Conservation (phyloP, 805 yeast species). For the Candida maltosa region DNA sequence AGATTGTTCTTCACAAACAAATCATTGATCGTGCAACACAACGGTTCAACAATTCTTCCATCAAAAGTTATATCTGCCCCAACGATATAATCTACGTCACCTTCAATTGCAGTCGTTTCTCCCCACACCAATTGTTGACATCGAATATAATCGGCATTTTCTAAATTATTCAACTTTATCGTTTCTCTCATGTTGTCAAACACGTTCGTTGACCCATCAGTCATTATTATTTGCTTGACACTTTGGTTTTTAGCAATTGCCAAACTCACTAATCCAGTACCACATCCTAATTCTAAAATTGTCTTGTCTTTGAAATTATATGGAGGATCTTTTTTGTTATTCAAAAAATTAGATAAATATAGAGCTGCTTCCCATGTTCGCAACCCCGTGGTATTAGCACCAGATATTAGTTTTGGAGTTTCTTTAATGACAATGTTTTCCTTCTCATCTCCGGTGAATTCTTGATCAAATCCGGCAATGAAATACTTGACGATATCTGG, state of each 20-base stretch:
- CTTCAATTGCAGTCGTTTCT: conserved; percentile 33
- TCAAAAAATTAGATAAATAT: conserved; percentile 54
- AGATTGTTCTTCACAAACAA: conserved; percentile 26
- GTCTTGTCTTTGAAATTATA: conserved; percentile 18
- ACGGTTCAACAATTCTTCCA: conserved; percentile 48
- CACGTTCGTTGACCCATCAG: conserved; percentile 67
- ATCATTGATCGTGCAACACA: conserved; percentile 49
- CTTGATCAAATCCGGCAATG: conserved; percentile 16
- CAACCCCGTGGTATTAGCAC: conserved; percentile 81
- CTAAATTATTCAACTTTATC: conserved; percentile 41
- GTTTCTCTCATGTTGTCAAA: conserved; percentile 46
- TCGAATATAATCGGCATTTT: background rate
- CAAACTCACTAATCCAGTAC: conserved; percentile 79
- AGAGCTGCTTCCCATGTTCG: conserved; percentile 94
- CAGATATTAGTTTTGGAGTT: conserved; percentile 62
- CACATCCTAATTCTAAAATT: conserved; percentile 79
- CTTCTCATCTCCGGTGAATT: conserved; percentile 9
- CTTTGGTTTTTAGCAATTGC: conserved; percentile 27
- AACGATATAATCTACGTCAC: conserved; percentile 47
- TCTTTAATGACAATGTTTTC: conserved; percentile 44
- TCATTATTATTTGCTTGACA: conserved; percentile 37
- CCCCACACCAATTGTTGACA: conserved; percentile 55
- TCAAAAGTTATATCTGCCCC: conserved; percentile 94
- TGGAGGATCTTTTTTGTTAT: conserved; percentile 4
- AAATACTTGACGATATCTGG: conserved; percentile 36